Conservation (phyloP, 192 early-diverging fungal species). For the Coemansia asiatica region DNA sequence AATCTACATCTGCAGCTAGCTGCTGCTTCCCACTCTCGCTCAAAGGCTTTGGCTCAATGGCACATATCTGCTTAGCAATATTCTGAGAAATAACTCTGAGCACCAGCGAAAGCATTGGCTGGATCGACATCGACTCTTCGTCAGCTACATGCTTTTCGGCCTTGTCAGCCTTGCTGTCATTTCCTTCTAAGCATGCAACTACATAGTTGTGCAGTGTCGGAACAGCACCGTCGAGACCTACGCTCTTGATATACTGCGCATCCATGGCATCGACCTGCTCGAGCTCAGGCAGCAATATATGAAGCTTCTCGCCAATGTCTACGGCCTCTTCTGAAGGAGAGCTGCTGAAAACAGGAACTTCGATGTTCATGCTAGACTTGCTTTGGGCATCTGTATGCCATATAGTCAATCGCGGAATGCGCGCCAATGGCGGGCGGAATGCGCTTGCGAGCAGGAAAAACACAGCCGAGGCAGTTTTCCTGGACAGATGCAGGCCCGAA, state of each 20-base stretch:
- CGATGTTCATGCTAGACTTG: slow-evolving; percentile 45
- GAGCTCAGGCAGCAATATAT: slow-evolving; percentile 49
- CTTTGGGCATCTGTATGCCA: slow-evolving; percentile 28
- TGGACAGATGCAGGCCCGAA: neutral
- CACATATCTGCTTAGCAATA: slow-evolving; percentile 22
- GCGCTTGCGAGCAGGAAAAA: slow-evolving; percentile 27
- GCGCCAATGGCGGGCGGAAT: slow-evolving; percentile 25
- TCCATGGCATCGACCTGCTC: slow-evolving; percentile 46
- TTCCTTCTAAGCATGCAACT: slow-evolving; percentile 9
- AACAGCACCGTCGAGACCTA: slow-evolving; percentile 11
- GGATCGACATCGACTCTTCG: slow-evolving; percentile 16
- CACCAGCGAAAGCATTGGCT: slow-evolving; percentile 33
- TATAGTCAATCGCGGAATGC: slow-evolving; percentile 14
- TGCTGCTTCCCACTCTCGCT: slow-evolving; percentile 27
- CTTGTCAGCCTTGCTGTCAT: neutral
- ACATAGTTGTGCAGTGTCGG: slow-evolving; percentile 21
- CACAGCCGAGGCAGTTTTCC: slow-evolving; percentile 6
- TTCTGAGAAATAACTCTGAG: slow-evolving; percentile 23
- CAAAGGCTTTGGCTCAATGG: slow-evolving; percentile 26
- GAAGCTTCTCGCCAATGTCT: slow-evolving; percentile 51
- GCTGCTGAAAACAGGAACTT: slow-evolving; percentile 38
- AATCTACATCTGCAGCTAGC: slow-evolving; percentile 38
- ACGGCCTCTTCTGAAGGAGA: slow-evolving; percentile 52
- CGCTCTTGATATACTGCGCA: slow-evolving; percentile 19
- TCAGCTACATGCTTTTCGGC: neutral